Percentiles rank a stretch among this genome's conserved stretches.
phyloP scores from a whole-genome alignment of 495 filamentous ascomycete species.

The Penicillium parvum region DNA sequence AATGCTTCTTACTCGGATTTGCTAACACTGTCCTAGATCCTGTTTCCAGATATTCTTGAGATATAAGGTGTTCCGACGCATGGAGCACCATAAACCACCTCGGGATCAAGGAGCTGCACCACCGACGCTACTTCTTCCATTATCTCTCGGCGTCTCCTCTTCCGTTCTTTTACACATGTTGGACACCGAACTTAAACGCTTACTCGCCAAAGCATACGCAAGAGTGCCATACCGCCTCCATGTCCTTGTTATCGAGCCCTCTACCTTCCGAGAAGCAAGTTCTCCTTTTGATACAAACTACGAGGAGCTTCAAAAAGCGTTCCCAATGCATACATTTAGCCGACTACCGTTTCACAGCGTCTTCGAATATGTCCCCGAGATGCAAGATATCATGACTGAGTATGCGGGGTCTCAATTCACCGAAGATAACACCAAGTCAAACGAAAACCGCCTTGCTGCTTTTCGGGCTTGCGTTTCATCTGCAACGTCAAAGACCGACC shows the following conservation, averaged over 20 bases:
- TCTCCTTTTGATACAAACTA: constrained; percentile 28
- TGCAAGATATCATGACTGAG: constrained; percentile 25
- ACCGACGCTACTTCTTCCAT: constrained; percentile 63
- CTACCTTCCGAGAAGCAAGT: constrained; percentile 30
- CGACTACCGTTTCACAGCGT: constrained; percentile 54
- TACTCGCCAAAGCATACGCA: constrained; percentile 50
- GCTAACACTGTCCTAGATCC: constrained; percentile 41
- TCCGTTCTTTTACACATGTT: constrained; percentile 73
- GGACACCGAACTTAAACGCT: constrained; percentile 58
- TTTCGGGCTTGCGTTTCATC: constrained; percentile 60
- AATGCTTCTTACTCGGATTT: constrained; percentile 6
- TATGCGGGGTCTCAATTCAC: constrained; percentile 23
- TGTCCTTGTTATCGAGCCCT: constrained; percentile 62
- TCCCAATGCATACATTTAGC: constrained; percentile 56
- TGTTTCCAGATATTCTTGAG: constrained; percentile 75
- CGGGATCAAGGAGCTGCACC: constrained; percentile 25
- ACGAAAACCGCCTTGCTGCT: constrained; percentile 43
- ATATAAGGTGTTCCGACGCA: constrained; percentile 73
- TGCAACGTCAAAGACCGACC: constrained; percentile 68
- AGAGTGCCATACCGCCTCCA: constrained; percentile 60
- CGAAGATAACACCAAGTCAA: constrained; percentile 27
- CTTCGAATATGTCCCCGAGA: constrained; percentile 40
- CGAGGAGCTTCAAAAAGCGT: constrained; percentile 41
- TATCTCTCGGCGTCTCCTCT: constrained; percentile 83
- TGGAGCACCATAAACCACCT: constrained; percentile 57